Conservation (phyloP, 2,329 filamentous ascomycete species). For the Cercospora brassicicola region DNA sequence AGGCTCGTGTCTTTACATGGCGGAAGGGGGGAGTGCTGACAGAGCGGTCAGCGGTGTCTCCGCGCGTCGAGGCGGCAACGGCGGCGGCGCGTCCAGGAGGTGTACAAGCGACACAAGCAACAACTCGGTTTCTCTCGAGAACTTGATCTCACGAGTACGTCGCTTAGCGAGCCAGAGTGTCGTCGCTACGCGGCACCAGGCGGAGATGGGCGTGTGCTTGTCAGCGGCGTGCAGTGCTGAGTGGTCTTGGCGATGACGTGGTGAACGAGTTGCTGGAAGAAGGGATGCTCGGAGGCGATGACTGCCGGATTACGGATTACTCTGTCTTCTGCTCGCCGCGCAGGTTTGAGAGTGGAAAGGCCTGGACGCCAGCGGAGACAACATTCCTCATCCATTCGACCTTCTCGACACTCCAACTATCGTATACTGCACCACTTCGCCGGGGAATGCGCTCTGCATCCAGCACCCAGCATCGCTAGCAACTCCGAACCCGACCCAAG, state of each 20-base stretch:
- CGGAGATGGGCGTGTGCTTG: background rate
- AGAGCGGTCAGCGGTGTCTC: background rate
- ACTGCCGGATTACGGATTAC: background rate
- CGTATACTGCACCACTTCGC: background rate
- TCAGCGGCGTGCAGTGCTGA: background rate
- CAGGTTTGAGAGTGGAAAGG: background rate
- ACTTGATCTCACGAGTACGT: no score
- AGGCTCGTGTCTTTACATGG: conserved; percentile 3
- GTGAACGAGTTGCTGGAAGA: background rate
- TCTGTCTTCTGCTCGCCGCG: background rate
- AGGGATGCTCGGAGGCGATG: background rate
- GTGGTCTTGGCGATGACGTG: background rate
- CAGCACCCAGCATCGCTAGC: background rate
- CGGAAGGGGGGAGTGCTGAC: background rate
- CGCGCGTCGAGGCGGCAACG: background rate
- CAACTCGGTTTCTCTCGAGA: no score
- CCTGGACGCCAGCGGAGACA: background rate
- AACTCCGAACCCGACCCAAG: background rate
- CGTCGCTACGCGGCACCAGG: background rate
- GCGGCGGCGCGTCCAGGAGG: background rate
- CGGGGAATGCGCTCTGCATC: background rate
- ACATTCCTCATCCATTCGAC: background rate
- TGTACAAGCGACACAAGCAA: background rate
- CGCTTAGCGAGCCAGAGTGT: background rate
- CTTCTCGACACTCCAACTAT: background rate